Percentiles rank a stretch among this genome's conserved stretches.
Conservation (phyloP, 2,329 filamentous ascomycete genomes). For the Neurospora crassa region DNA sequence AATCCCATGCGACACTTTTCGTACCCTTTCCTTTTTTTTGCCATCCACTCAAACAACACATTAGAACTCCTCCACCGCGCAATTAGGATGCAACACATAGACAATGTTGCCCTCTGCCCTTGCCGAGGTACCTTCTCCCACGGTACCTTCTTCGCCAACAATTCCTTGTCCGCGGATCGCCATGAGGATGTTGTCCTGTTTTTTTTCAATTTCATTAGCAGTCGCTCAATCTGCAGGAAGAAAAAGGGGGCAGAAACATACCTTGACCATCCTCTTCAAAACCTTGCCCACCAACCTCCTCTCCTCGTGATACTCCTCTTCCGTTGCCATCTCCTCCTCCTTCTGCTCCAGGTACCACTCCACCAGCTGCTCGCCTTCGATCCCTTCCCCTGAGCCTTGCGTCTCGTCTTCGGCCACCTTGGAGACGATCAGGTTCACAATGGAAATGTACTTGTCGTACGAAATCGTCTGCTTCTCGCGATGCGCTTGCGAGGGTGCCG, state of each 20-base stretch:
- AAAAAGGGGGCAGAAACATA: conserved; percentile 31
- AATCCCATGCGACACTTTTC: background rate
- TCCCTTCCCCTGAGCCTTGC: conserved; percentile 62
- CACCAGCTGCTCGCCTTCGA: conserved; percentile 72
- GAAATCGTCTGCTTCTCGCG: conserved; percentile 74
- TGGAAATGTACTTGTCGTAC: conserved; percentile 88
- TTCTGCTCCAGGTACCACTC: conserved; percentile 90
- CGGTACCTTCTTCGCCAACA: conserved; percentile 29
- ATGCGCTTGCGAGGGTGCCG: conserved; percentile 1
- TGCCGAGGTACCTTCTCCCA: conserved; percentile 34
- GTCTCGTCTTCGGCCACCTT: conserved; percentile 77
- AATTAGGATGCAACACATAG: conserved; percentile 93
- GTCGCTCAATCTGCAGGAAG: background rate
- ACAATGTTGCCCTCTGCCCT: conserved; percentile 44
- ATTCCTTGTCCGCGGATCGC: conserved; percentile 59
- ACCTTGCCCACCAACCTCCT: conserved; percentile 70
- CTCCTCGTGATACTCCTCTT: conserved; percentile 75
- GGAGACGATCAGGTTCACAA: conserved; percentile 77
- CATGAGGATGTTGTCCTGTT: conserved; percentile 79
- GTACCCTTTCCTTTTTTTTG: too few species aligned
- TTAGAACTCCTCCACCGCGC: conserved; percentile 61
- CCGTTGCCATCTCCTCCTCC: conserved; percentile 69
- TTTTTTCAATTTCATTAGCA: conserved; percentile 15
- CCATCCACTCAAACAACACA: too few species aligned
- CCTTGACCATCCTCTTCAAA: conserved; percentile 92